Conservation (phyloP, 2,329 filamentous ascomycete species). For the Lachnellula suecica region DNA sequence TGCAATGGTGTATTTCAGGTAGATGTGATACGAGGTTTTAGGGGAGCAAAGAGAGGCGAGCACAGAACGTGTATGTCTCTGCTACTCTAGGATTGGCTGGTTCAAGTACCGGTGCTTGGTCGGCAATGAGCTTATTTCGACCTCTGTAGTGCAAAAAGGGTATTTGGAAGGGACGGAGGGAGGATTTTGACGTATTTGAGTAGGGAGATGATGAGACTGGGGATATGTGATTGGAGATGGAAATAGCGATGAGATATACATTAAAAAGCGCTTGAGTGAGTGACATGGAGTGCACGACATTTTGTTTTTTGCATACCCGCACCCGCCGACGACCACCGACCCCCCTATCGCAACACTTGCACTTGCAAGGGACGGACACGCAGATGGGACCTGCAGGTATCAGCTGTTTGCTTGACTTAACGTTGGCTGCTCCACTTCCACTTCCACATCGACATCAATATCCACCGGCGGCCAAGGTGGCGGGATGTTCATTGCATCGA, state of each 20-base stretch:
- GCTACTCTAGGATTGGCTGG: background rate
- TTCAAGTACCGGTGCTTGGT: background rate
- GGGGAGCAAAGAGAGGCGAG: background rate
- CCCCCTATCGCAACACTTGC: background rate
- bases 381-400: constrained; percentile 8
- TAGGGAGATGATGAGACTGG: background rate
- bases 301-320: too few species aligned
- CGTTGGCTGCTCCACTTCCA: background rate
- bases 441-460: too few species aligned
- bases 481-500: background rate
- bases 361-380: background rate
- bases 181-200: background rate
- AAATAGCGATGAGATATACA: background rate
- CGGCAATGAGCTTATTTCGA: background rate
- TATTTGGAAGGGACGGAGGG: background rate
- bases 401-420: constrained; percentile 4
- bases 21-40: background rate
- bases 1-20: background rate
- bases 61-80: background rate
- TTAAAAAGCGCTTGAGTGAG: too few species aligned
- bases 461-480: background rate
- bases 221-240: background rate
- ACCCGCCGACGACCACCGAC: too few species aligned
- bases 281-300: too few species aligned
- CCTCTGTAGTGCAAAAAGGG: background rate